Base-by-base conservation (phyloP, 2,329 filamentous ascomycete genomes). In the Coleophoma eucalyptorum region DNA sequence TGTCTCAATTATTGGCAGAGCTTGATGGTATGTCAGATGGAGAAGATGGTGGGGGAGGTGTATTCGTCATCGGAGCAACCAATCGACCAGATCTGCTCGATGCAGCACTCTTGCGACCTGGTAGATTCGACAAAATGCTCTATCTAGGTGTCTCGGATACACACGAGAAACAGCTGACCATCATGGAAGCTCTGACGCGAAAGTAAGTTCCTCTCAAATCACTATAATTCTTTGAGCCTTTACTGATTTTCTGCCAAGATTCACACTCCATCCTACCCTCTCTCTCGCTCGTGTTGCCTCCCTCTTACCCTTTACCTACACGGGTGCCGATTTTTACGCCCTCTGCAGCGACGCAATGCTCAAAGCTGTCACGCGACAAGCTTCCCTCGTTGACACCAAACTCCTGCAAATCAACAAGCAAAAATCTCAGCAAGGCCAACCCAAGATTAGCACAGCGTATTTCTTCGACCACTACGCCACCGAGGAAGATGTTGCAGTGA, bases 281-380 rank as follows among this genome's bases (percentile, higher is more conserved):
- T 94, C 90, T 11, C 81, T 99, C 11, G 68, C 78, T 21, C 73
- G 81, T 7, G 83, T 99, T 43, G 87, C 93, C 4, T 78, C 87
- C 47, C 78, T 78, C 11, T 80, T 99, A 4, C 94, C 94, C 0
- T 94, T 97, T 67, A 97, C 93, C 3, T 99, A 97, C 72, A 99
- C 94, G 0, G 94, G 94, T 64, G 94, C 94, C 55, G 94, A 99
- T 72, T 86, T 99, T 65, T 99, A 99, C 70, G 94, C 94, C 1
- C 79, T 99, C 18, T 97, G 93, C 74, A 96, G 91, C 41, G 94
- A 99, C 68, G 91, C 94, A 47, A 99, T 99, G 94, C 86, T 99
- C 59, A 97, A 99, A 69, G 94, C 94, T 18, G 93, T 99, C 52
- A 99, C 94, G 3, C 84, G 94, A 5, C 90, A 95, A 65, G 91